Conservation (phyloP, 2,329 filamentous ascomycete genomes). For the Blumeriella jaapii region DNA sequence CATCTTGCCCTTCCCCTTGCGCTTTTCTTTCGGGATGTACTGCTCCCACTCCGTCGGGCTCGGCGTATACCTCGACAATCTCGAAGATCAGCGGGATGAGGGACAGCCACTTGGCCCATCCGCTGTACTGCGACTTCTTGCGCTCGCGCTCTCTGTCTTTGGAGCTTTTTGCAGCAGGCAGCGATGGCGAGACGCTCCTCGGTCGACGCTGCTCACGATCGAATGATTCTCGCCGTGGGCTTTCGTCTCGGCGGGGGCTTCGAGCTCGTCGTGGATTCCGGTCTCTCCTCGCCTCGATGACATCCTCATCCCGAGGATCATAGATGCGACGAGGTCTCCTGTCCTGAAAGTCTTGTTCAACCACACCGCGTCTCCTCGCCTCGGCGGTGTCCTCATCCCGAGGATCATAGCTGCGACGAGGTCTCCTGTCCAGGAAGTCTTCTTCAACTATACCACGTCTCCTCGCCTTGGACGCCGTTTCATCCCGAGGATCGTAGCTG, state of each 20-base stretch:
- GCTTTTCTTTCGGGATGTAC: slow-evolving; percentile 6
- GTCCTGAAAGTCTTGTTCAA: not conserved
- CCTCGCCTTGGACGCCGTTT: too few species aligned
- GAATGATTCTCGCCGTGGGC: not conserved
- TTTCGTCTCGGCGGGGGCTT: not conserved
- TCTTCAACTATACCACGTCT: not conserved
- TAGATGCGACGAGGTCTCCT: not conserved
- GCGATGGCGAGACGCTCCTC: not conserved
- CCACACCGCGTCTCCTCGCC: not conserved
- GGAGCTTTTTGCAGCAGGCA: not conserved
- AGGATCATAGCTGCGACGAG: not conserved
- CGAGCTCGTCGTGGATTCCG: not conserved
- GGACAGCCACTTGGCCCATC: slow-evolving; percentile 3
- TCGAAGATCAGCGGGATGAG: slow-evolving; percentile 7
- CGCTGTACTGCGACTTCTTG: not conserved
- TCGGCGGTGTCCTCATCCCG: too few species aligned
- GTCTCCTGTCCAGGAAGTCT: not conserved
- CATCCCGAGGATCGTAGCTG: not conserved
- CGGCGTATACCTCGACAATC: slow-evolving; percentile 6
- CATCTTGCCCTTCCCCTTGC: slow-evolving; percentile 4
- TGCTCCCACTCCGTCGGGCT: slow-evolving; percentile 15
- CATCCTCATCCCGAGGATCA: not conserved
- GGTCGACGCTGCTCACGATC: not conserved
- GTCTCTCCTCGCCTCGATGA: slow-evolving; percentile 1
- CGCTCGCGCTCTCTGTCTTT: not conserved